phyloP scores from a whole-genome alignment of 208 protist genomes.

The Crithidia fasciculata region DNA sequence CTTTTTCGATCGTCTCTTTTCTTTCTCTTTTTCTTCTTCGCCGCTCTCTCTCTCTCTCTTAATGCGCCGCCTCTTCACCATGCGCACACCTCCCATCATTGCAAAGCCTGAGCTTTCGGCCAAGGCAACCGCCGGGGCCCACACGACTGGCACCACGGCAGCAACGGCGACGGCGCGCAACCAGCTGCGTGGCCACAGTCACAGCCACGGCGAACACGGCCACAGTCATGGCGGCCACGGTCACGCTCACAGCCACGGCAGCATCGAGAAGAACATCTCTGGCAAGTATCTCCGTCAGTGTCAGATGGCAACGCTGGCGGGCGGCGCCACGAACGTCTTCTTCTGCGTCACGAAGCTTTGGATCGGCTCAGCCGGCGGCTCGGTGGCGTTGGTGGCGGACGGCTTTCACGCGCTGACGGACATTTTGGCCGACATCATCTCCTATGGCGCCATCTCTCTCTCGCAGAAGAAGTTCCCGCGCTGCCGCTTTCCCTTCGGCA shows the following conservation, averaged over 20 bases:
- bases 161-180: neutral
- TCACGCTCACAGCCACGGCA: constrained; percentile 54
- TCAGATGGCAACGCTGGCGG: constrained; percentile 69
- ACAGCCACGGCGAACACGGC: constrained; percentile 32
- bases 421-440: constrained; percentile 80
- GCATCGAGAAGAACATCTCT: constrained; percentile 56
- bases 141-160: neutral
- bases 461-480: constrained; percentile 68
- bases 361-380: constrained; percentile 74
- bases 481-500: constrained; percentile 85
- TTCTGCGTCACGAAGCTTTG: constrained; percentile 81
- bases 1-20: neutral
- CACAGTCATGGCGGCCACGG: constrained; percentile 48
- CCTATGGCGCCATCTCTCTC: constrained; percentile 73
- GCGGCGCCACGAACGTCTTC: constrained; percentile 78
- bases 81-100: constrained; percentile 19
- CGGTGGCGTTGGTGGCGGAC: constrained; percentile 86
- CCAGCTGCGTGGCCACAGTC: constrained; percentile 25
- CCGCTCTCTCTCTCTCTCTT: constrained; percentile 12
- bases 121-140: constrained; percentile 7
- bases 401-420: constrained; percentile 89
- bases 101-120: neutral
- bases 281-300: constrained; percentile 68
- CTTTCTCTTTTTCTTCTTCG: constrained; percentile 10
- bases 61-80: constrained; percentile 43